Base-by-base conservation (phyloP, 2,329 filamentous ascomycete species). In the Fusarium piperis region DNA sequence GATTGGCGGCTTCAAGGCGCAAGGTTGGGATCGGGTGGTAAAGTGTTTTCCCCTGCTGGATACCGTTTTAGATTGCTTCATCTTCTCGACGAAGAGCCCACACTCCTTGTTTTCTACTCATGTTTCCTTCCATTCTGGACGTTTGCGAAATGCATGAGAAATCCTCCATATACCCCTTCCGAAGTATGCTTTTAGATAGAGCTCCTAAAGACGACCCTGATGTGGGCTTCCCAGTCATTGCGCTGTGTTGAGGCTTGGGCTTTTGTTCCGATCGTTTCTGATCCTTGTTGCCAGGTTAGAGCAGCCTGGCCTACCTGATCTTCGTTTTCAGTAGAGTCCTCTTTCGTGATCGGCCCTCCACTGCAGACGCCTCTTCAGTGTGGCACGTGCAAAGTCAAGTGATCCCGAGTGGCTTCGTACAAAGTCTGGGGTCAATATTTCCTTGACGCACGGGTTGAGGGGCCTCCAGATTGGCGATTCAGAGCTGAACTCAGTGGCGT, bases 81-180 rank as follows among this genome's bases (percentile, higher is more conserved):
- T 79, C 78, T 79, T 80, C 77, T 71, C 77, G 70, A 74, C 65
- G 78, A 80, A 79, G 79, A 79, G 72, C 70, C 56, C 51, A 65
- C 71, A 64, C 71, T 73, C 70, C 44, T 73, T 72, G 64, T 70
- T 64, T 63, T 64, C 52, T 63, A 53, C 44, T 33, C n/a, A 60
- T 59, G 13, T 52, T 38, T 51, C 41, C 23, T 18, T 18, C 64
- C 57, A 64, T 64, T 64, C 38, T 55, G 57, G 61, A 62, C 20
- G 51, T 51, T 64, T 65, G 59, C 53, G 41, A 62, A 68, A 59
- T 59, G 60, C 53, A 67, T 60, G 65, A 71, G 69, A 68, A 66
- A 46, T 56, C 46, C 46, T 66, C 61, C 62, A 75, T 74, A 76
- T 76, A 76, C 74, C 74, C 51, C 74, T 56, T 65, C 26, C 44